Conservation (phyloP, 139 green algal genomes). For the Chlamydomonas schloesseri region DNA sequence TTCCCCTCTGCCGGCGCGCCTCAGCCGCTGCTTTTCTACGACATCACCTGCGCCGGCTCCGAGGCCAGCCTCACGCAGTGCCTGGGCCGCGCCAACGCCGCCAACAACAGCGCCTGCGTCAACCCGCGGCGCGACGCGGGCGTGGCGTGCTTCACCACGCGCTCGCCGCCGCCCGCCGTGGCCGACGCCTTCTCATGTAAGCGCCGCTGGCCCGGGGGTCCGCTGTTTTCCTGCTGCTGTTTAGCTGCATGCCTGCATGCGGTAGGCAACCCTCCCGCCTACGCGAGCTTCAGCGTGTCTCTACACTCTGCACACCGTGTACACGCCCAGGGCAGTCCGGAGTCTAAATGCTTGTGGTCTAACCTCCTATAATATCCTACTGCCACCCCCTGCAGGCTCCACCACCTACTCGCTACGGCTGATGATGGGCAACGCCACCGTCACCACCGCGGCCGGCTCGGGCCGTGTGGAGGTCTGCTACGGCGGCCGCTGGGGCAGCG, state of each 20-base stretch:
- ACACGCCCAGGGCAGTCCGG: too few species aligned
- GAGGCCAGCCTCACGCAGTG: background rate
- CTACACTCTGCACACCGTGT: too few species aligned
- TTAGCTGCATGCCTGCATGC: too few species aligned
- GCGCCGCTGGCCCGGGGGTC: too few species aligned
- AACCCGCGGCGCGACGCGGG: background rate
- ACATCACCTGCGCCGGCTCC: background rate
- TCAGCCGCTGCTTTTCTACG: background rate
- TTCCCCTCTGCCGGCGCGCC: background rate
- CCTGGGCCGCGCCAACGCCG: background rate
- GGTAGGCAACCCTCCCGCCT: too few species aligned
- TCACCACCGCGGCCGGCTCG: background rate
- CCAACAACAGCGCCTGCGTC: background rate
- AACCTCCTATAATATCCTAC: too few species aligned
- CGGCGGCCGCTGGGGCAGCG: background rate
- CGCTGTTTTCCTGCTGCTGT: too few species aligned
- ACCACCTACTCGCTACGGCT: background rate
- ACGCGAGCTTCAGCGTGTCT: too few species aligned
- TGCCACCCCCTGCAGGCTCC: background rate
- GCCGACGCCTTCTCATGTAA: background rate
- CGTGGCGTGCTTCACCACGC: background rate
- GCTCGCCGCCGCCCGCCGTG: background rate
- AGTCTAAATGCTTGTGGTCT: too few species aligned
- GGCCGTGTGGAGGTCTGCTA: conserved; percentile 27
- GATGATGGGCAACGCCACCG: background rate